These are phyloP conservation scores for Lactuca sativa DNA, from an alignment of 129 eudicot genomes.

Conservation along the genomic window DNA sequence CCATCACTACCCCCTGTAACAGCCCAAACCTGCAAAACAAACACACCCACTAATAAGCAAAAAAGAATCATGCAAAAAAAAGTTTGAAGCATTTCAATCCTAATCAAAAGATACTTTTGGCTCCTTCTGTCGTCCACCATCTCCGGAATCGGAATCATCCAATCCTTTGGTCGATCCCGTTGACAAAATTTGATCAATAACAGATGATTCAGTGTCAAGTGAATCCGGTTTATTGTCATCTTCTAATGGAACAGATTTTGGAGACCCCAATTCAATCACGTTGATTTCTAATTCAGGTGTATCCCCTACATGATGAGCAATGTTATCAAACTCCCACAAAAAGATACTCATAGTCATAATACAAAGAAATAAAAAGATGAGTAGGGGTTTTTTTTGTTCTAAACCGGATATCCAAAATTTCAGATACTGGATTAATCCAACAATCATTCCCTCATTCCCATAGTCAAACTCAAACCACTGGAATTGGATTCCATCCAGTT, in stretches of 20 bases:
- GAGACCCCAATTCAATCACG: slow-evolving; percentile 28
- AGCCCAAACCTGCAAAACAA: slow-evolving; percentile 77
- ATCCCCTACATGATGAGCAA: slow-evolving; percentile 40
- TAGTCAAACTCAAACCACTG: too few relatives aligned
- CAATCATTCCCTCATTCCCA: too few relatives aligned
- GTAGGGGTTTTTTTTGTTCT: too few relatives aligned
- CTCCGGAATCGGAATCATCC: slow-evolving; percentile 41
- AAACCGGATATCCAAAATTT: too few relatives aligned
- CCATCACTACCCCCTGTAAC: slow-evolving; percentile 61
- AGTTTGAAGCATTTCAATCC: not conserved
- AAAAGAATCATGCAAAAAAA: slow-evolving; percentile 12
- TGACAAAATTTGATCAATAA: slow-evolving; percentile 77
- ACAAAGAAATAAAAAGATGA: not conserved
- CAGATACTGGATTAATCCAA: too few relatives aligned
- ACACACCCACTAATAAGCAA: slow-evolving; percentile 19
- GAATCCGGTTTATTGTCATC: slow-evolving; percentile 32
- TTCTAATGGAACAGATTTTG: slow-evolving; percentile 33
- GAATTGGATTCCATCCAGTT: too few relatives aligned
- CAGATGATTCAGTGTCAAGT: slow-evolving; percentile 47
- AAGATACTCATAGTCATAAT: slow-evolving; percentile 3
- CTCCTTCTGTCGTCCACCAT: slow-evolving; percentile 55
- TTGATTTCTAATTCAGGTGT: slow-evolving; percentile 38
- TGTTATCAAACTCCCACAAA: slow-evolving; percentile 25
- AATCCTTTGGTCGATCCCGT: slow-evolving; percentile 44
- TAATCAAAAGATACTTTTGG: slow-evolving; percentile 30